Conservation (phyloP, 306 rosid species). For the Leucaena leucocephala region DNA sequence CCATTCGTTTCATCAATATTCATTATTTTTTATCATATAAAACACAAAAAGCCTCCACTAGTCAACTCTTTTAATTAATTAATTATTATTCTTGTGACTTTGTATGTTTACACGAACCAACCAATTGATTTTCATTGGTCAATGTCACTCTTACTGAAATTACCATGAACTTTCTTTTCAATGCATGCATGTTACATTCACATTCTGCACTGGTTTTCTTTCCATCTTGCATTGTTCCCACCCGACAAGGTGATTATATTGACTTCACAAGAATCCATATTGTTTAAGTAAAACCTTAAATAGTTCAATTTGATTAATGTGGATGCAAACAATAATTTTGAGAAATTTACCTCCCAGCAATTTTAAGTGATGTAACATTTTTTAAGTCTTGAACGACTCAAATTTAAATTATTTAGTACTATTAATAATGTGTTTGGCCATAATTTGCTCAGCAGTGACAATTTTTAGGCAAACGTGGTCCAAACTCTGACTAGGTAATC, state of each 20-base stretch:
- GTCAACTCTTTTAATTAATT: not conserved
- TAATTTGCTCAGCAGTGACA: not conserved
- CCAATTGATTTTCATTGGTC: not conserved
- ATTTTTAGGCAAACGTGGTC: too few relatives aligned
- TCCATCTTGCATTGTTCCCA: not conserved
- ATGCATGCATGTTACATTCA: not conserved
- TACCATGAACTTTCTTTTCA: constrained; percentile 13
- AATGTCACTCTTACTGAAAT: not conserved
- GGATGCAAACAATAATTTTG: not conserved
- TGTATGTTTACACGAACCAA: not conserved
- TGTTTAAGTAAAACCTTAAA: not conserved
- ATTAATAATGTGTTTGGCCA: not conserved
- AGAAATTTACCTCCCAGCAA: not conserved
- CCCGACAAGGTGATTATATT: not conserved
- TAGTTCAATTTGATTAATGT: not conserved
- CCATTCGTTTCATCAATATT: not conserved
- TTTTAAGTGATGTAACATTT: not conserved
- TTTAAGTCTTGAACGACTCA: not conserved
- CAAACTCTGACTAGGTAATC: not conserved
- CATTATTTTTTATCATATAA: not conserved
- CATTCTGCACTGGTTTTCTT: not conserved
- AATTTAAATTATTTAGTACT: not conserved
- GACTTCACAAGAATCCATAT: not conserved
- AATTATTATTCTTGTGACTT: not conserved
- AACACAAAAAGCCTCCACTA: not conserved